Percentiles rank a stretch among this genome's conserved stretches.
phyloP scores from a whole-genome alignment of 2,329 filamentous ascomycete genomes.

The Botrytis deweyae region DNA sequence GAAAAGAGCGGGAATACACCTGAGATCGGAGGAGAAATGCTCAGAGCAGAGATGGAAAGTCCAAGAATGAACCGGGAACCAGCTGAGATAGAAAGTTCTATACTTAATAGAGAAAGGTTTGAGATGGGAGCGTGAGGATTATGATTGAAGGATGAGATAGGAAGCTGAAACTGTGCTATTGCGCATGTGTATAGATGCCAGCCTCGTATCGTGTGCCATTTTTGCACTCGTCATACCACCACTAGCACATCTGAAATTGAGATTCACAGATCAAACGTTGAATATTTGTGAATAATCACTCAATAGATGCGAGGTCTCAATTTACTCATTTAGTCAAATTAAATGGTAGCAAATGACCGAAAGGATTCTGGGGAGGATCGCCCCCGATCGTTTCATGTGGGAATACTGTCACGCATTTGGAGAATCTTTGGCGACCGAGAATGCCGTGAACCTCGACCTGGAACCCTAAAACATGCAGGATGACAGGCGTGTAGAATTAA shows the following conservation, averaged over 20 bases:
- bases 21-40: neutral
- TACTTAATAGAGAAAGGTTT: neutral
- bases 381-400: neutral
- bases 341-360: neutral
- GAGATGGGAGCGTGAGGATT: neutral
- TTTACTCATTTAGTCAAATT: neutral
- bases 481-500: fast-evolving
- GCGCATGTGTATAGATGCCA: neutral
- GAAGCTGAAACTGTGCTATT: neutral
- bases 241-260: no score
- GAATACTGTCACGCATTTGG: neutral
- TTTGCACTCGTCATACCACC: neutral
- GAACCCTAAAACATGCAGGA: neutral
- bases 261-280: neutral
- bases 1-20: neutral
- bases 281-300: neutral
- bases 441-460: neutral
- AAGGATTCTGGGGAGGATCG: neutral
- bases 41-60: neutral
- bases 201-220: neutral
- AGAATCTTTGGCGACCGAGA: neutral
- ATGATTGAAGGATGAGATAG: no score
- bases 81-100: neutral
- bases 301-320: neutral
- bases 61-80: neutral